phyloP scores from a whole-genome alignment of 176 grass and related monocot genomes.

The Aechmea fasciata region DNA sequence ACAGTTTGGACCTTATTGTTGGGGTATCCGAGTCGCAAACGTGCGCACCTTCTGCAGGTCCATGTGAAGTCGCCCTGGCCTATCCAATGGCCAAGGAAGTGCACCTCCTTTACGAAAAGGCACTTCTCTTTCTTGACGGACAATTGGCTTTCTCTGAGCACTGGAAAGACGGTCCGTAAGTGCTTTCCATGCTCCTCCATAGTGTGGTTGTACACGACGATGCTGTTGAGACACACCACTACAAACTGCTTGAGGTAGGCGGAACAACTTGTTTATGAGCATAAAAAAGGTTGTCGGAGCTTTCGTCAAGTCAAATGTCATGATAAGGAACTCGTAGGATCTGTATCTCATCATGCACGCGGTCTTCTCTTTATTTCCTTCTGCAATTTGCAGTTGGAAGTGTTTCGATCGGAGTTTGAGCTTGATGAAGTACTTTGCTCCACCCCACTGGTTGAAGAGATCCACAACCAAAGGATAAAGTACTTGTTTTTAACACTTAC shows the following conservation, averaged over 20 bases:
- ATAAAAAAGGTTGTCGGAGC: neutral
- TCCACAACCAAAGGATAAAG: neutral
- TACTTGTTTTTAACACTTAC: neutral
- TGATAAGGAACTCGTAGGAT: neutral
- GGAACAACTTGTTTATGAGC: neutral
- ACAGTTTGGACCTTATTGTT: too few species aligned
- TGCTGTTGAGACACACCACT: neutral
- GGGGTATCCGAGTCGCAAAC: too few species aligned
- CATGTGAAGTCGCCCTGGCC: too few species aligned
- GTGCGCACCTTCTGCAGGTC: too few species aligned
- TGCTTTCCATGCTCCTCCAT: neutral
- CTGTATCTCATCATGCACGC: too few species aligned
- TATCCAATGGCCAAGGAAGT: too few species aligned
- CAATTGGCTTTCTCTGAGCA: too few species aligned
- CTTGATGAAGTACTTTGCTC: neutral
- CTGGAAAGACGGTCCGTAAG: neutral
- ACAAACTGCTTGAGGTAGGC: neutral
- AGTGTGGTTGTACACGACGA: neutral
- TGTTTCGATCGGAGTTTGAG: too few species aligned
- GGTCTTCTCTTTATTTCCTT: too few species aligned
- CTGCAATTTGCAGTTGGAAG: too few species aligned
- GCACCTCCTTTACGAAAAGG: too few species aligned
- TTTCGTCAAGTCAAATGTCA: neutral
- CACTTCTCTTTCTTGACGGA: too few species aligned
- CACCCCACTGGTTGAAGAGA: neutral